Percentiles rank a stretch among this genome's conserved stretches.
Evolutionary conservation across 2,329 filamentous ascomycete species (phyloP).

Genomic region (Colletotrichum abscissum): DNA sequence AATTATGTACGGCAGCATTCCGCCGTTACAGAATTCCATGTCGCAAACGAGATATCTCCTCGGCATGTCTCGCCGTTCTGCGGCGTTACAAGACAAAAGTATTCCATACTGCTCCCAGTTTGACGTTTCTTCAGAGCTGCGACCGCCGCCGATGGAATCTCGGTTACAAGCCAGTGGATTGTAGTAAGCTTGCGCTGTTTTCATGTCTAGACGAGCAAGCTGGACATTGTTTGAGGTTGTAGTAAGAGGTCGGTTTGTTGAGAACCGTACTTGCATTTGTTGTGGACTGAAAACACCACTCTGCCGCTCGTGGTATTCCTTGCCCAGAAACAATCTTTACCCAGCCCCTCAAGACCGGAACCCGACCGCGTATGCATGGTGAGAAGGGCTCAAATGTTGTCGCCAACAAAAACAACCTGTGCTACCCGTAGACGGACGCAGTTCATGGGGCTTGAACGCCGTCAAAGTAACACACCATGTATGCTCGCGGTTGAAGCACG

Average conservation of each 20-base stretch:
- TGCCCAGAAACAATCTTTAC: not conserved
- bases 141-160: not conserved
- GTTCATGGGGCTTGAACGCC: no score
- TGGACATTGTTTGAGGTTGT: not conserved
- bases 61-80: not conserved
- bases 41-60: not conserved
- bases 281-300: not conserved
- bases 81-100: not conserved
- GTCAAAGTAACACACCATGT: not conserved
- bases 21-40: not conserved
- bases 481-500: not conserved
- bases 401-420: not conserved
- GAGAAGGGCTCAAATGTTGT: not conserved
- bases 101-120: not conserved
- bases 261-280: not conserved
- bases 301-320: not conserved
- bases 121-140: not conserved
- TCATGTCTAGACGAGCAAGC: not conserved
- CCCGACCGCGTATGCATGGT: not conserved
- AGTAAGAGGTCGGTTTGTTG: not conserved
- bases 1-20: not conserved
- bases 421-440: not conserved
- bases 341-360: not conserved
- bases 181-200: not conserved
- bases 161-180: not conserved